phyloP scores from a whole-genome alignment of 2,329 filamentous ascomycete genomes.

The Epichloe hybrida region DNA sequence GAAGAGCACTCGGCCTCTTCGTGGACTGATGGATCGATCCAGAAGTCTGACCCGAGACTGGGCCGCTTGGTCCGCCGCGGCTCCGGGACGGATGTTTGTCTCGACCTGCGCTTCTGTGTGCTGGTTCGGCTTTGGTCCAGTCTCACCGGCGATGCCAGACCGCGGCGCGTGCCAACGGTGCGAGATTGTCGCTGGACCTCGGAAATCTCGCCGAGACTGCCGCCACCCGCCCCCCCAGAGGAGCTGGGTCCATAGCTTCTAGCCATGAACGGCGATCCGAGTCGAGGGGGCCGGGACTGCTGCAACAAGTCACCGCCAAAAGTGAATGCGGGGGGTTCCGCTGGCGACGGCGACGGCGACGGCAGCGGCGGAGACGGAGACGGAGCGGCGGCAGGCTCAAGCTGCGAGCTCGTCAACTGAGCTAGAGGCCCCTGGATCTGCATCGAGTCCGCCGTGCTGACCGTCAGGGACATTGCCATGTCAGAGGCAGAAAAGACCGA shows the following conservation, averaged over 20 bases:
- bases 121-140: conserved; percentile 33
- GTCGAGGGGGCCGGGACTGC: conserved; percentile 16
- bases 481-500: conserved; percentile 46
- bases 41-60: conserved; percentile 40
- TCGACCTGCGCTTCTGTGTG: conserved; percentile 41
- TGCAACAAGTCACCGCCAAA: conserved; percentile 10
- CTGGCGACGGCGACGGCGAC: background rate
- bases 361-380: background rate
- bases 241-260: conserved; percentile 51
- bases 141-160: conserved; percentile 39
- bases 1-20: conserved; percentile 10
- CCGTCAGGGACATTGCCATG: conserved; percentile 47
- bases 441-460: conserved; percentile 53
- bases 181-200: conserved; percentile 29
- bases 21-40: conserved; percentile 29
- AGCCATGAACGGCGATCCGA: conserved; percentile 42
- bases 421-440: conserved; percentile 47
- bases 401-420: conserved; percentile 36
- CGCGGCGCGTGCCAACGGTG: conserved; percentile 35
- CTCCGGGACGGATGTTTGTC: conserved; percentile 29
- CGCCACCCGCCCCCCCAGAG: conserved; percentile 18
- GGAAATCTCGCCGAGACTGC: conserved; percentile 19
- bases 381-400: conserved; percentile 1
- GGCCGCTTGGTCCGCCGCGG: conserved; percentile 37
- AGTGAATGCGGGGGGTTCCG: conserved; percentile 7